Evolutionary conservation across 2,329 filamentous ascomycete genomes (phyloP), one percentile per base, ranked within the genome.

Genomic region (Phyllosticta citrichinensis): DNA sequence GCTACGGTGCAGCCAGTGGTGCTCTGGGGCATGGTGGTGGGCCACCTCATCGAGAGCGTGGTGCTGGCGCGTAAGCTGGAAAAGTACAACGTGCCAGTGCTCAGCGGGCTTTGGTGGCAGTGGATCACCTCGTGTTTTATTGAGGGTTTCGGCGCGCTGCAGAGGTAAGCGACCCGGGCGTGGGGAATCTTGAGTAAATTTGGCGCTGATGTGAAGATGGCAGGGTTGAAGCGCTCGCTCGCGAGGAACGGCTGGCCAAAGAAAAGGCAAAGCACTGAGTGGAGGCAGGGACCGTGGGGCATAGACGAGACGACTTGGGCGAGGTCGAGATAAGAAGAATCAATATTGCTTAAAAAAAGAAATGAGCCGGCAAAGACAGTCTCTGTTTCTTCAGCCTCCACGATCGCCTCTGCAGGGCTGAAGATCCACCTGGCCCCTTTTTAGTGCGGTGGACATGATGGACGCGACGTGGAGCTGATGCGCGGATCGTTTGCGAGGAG

Each of bases 21-120:
- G 52, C 76, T 87, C 59, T 66, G 76, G 20, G 77, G 82, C 0
- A 82, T 92, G 61, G 3, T 90, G 1, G 77, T 68, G 0, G 81
- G 90, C 12, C 93, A 97, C 73, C 22, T 79, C 0, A 62, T 73
- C 2, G 93, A 97, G 77, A 74, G 79, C n/a, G 74, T 74, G 53
- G 61, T 74, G 24, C 76, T 85, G 71, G 73, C 73, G 6, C 64
- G 71, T 12, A 77, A 77, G 64, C 68, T 86, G 69, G 71, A 70
- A 60, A 79, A 71, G 63, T 77, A 85, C 71, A 78, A 77, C n/a
- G 76, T 85, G 56, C 77, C 76, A 25, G 63, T 76, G 50, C 70
- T 77, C 22, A 79, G 78, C 56, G 64, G 65, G 5, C 58, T 81
- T 17, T 86, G 80, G 78, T 82, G 79, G 75, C 66, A 68, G 30